Evolutionary conservation across 1,284 basidiomycete genomes (phyloP), one percentile per base, ranked within the genome.

Genomic region (Trametes versicolor): DNA sequence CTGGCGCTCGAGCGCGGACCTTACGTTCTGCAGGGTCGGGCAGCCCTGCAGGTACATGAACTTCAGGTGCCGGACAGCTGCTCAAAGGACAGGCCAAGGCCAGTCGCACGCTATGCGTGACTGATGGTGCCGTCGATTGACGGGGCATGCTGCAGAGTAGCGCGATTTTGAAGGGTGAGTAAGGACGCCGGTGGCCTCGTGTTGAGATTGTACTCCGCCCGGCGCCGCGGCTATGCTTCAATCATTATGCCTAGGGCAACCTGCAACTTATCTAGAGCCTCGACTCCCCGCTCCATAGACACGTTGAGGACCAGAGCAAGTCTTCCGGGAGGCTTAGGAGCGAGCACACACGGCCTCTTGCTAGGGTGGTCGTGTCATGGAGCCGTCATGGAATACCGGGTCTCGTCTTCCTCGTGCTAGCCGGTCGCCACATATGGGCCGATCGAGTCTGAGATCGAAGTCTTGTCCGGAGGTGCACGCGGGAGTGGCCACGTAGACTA

Each of bases 361-460:
- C 29, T 32, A 8, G 3, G 29, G 29, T 32, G 29, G 29, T 32
- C 29, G 29, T 32, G 29, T 8, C 8, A 32, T 32, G 29, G 29
- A 32, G 29, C 29, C 8, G 29, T 32, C 29, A 32, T 4, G 29
- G 29, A 32, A 32, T 32, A 32, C 29, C 29, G 29, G 29, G 29
- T 8, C 29, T 32, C 29, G 29, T 32, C 3, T 32, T 3, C 29
- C 8, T 32, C 29, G 29, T 32, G 8, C 29, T 32, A 32, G 29
- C 37, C 10, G 37, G 19, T 43, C 41, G 41, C 19, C 6, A 6
- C 23, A 47, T 25, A 48, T 17, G 10, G 15, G 25, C 34, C 34
- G 32, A 50, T 58, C 55, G 49, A 53, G 59, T 12, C 47, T 51
- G 51, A 50, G 56, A 67, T 67, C 34, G 54, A 58, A 61, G 49